Evolutionary conservation across 208 protist genomes (phyloP), one percentile per base, ranked within the genome.

Genomic region (Trypanosoma lewisi): DNA sequence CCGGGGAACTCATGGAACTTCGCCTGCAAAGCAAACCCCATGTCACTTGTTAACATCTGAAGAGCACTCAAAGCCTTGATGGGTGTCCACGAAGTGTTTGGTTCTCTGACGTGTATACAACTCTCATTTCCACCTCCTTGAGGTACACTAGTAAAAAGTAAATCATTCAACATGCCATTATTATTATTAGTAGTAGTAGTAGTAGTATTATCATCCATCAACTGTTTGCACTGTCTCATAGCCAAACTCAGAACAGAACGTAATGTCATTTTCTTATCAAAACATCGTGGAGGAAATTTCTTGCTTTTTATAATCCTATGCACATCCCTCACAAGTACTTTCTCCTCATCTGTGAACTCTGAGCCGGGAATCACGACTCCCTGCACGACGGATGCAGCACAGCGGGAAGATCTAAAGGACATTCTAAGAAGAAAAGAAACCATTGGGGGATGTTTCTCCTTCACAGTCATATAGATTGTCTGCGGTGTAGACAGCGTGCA

Each of bases 401-500:
- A 42, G n/a, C 69, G 37, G 25, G 78, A 58, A 25, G 51, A 71
- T 21, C 71, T 52, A 28, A 80, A 59, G 9, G 51, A 52, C 23
- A 60, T 52, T 25, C 62, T 56, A 31, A 85, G 49, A 17, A 85
- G 55, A n/a, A 44, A 56, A 11, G 51, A n/a, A 19, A 63, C 75
- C 12, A 56, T 52, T 0, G 78, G 74, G 4, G 61, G 68, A 0
- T 76, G 66, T 16, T 60, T 34, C 14, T 45, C 58, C 7, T 58
- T 48, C 19, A 78, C 17, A 4, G 50, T 23, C 19, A 73, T 67
- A 52, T 69, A 48, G 34, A 72, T 53, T 19, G 70, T 73, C 17
- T 65, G 49, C 23, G 56, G 41, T 36, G 49, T 78, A 23, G 62
- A 12, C 7, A 53, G 54, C n/a, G 73, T 28, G 51, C 28, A 42